phyloP scores from a whole-genome alignment of 2,329 filamentous ascomycete species.

The Mariannaea elegans region DNA sequence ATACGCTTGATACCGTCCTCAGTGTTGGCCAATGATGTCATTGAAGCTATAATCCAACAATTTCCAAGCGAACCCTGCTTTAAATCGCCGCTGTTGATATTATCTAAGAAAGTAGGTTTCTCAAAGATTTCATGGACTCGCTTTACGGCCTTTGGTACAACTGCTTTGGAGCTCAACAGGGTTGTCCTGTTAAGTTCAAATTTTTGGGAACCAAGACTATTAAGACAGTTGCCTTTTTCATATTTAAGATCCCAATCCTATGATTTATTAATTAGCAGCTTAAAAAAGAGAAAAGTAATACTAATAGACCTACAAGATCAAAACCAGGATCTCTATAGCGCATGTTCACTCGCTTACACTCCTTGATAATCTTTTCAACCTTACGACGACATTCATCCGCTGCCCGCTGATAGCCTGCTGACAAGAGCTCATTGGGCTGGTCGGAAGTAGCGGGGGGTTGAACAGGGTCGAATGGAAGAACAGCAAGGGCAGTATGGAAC shows the following conservation, averaged over 20 bases:
- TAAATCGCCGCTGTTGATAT: conserved; percentile 75
- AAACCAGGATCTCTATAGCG: conserved; percentile 77
- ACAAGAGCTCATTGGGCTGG: conserved; percentile 67
- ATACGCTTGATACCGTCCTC: conserved; percentile 74
- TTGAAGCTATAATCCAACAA: conserved; percentile 83
- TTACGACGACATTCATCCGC: conserved; percentile 70
- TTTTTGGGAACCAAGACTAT: conserved; percentile 59
- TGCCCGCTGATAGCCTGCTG: conserved; percentile 69
- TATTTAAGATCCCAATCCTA: conserved; percentile 76
- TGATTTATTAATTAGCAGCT: conserved; percentile 17
- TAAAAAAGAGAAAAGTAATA: background rate
- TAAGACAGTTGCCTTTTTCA: conserved; percentile 64
- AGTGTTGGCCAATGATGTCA: conserved; percentile 81
- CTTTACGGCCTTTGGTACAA: conserved; percentile 78
- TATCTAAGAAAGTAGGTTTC: conserved; percentile 72
- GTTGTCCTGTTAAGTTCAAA: conserved; percentile 61
- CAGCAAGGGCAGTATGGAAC: conserved; percentile 71
- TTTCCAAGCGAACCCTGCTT: conserved; percentile 82
- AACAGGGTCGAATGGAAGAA: conserved; percentile 72
- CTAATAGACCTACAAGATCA: conserved; percentile 57
- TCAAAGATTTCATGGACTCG: conserved; percentile 79
- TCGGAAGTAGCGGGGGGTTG: conserved; percentile 58
- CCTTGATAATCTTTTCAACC: conserved; percentile 68
- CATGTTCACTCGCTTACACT: conserved; percentile 79
- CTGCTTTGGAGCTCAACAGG: conserved; percentile 55